Base-by-base conservation (phyloP, 768 basidiomycete genomes). In the Pleurotus citrinopileatus region DNA sequence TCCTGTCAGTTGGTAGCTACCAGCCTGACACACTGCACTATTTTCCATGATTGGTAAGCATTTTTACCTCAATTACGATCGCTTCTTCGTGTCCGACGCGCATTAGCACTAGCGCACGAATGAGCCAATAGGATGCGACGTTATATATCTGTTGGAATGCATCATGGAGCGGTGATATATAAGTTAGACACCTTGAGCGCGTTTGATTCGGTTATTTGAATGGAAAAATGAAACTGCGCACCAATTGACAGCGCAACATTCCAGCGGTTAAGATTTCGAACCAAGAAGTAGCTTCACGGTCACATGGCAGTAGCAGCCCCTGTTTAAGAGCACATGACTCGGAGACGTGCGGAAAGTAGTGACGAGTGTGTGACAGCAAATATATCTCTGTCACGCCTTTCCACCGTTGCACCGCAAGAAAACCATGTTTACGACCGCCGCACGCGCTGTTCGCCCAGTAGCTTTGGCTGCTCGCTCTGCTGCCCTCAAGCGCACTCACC, bases 401-500 rank as follows among this genome's bases (percentile, higher is more conserved):
- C 28, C 53, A 55, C 50, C 20, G 8, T 43, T 52, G n/a, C 9
- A 26, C 50, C 27, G 42, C 37, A 42, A 51, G 12, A 23, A 36
- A 63, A 64, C 61, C 55, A 77, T 78, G 76, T 71, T 78, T 65
- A 71, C 70, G 67, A 68, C 69, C 64, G 75, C 71, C 60, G 67
- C 76, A 52, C 74, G 75, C 63, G 74, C 73, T 64, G 72, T 72
- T 55, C 77, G 77, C 51, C 75, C 75, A 56, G 73, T 69, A 54
- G 66, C 65, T 51, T 57, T 73, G 51, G 73, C 68, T 42, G 71
- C 67, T 52, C 76, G 77, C 57, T 60, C 73, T 38, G 65, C 67
- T 25, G 40, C 65, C 58, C 37, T 37, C 34, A 73, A 68, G 55
- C 62, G 69, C 8, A 63, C 70, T 20, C 61, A 63, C 25, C 52